Conservation (phyloP, 208 protist species). For the Trypanosoma lewisi region DNA sequence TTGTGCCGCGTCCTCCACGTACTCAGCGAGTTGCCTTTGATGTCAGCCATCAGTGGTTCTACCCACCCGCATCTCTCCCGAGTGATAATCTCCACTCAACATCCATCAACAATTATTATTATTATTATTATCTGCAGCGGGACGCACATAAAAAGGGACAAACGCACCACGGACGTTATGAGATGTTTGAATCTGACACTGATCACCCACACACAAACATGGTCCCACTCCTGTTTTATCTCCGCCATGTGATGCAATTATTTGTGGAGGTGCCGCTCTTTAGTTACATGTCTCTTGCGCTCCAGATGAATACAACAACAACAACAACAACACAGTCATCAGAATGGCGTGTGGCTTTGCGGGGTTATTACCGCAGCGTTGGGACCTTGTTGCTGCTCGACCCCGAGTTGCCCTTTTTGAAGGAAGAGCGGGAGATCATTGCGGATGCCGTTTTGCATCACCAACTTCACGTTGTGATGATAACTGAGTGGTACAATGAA, state of each 20-base stretch:
- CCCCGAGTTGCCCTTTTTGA: slow-evolving; percentile 41
- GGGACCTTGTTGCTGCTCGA: slow-evolving; percentile 48
- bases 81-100: slow-evolving; percentile 83
- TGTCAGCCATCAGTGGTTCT: slow-evolving; percentile 93
- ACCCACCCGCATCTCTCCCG: slow-evolving; percentile 93
- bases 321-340: not conserved
- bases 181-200: slow-evolving; percentile 90
- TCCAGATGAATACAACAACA: not conserved
- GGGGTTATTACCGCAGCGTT: slow-evolving; percentile 26
- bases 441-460: slow-evolving; percentile 21
- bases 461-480: slow-evolving; percentile 40
- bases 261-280: slow-evolving; percentile 38
- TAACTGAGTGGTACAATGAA: slow-evolving; percentile 51
- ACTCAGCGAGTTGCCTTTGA: slow-evolving; percentile 91
- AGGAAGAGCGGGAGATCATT: slow-evolving; percentile 30
- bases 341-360: not conserved
- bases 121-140: too few relatives aligned
- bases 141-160: not conserved
- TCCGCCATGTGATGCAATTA: slow-evolving; percentile 40
- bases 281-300: slow-evolving; percentile 34
- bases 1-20: slow-evolving; percentile 71
- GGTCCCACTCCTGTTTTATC: slow-evolving; percentile 64
- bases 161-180: not conserved
- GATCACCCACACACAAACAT: slow-evolving; percentile 97
- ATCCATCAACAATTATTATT: slow-evolving; percentile 1